These are phyloP conservation scores for Effrenium voratum DNA, from an alignment of 73 alveolate species.

Conservation along the genomic window DNA sequence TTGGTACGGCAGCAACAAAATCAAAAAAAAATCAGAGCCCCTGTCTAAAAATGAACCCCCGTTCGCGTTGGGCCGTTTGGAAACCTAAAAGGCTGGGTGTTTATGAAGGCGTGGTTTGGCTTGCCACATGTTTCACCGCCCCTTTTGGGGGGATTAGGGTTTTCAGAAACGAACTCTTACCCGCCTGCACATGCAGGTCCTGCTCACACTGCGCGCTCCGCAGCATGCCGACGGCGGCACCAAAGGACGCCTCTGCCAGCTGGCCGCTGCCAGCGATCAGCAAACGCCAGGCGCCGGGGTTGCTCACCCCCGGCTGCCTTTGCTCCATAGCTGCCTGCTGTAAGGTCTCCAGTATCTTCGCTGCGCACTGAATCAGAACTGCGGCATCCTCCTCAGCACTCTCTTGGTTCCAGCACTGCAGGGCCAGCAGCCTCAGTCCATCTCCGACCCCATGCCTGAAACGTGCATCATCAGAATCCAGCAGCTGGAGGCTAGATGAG, in stretches of 20 bases:
- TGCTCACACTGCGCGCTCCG: constrained; percentile 40
- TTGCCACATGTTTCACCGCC: too few species aligned
- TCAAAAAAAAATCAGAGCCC: too few species aligned
- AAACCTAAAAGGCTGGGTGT: too few species aligned
- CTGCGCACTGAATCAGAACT: background rate
- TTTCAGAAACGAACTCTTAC: background rate
- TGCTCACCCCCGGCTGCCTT: too few species aligned
- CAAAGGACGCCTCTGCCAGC: background rate
- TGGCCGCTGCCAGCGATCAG: constrained; percentile 1
- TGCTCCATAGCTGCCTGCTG: background rate
- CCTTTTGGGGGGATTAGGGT: too few species aligned
- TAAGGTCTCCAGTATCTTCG: background rate
- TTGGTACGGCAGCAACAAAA: too few species aligned
- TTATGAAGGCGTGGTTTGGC: too few species aligned
- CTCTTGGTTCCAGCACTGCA: background rate
- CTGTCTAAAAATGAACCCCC: too few species aligned
- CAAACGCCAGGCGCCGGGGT: background rate
- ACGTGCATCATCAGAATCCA: too few species aligned
- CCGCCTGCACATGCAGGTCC: constrained; percentile 30
- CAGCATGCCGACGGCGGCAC: constrained; percentile 32
- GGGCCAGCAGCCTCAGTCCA: background rate
- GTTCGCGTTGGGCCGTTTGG: too few species aligned
- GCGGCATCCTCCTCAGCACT: background rate
- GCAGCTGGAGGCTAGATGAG: too few species aligned
- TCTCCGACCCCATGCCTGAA: too few species aligned